Evolutionary conservation across 2,329 filamentous ascomycete species (phyloP).

Genomic region (Cyphellophora attinorum): DNA sequence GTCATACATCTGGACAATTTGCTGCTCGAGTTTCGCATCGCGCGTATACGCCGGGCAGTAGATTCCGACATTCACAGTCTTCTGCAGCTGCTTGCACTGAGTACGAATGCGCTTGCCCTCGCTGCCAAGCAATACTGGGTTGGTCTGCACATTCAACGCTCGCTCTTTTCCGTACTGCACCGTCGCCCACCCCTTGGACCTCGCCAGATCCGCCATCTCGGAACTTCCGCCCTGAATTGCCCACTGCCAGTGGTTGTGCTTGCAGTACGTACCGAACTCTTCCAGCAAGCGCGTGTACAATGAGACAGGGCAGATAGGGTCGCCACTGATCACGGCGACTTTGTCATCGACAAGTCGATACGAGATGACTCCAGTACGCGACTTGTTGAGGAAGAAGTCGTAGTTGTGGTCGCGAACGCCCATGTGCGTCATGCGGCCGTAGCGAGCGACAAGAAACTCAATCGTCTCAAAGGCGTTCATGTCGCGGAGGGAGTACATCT

Average conservation of each 20-base stretch:
- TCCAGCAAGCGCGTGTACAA: constrained; percentile 21
- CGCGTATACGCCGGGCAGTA: constrained; percentile 27
- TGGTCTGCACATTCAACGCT: constrained; percentile 31
- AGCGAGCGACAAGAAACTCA: constrained; percentile 20
- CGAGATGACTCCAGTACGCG: constrained; percentile 25
- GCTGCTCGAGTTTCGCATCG: constrained; percentile 22
- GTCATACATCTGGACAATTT: constrained; percentile 27
- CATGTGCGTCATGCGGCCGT: constrained; percentile 33
- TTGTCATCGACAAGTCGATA: constrained; percentile 27
- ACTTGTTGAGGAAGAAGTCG: constrained; percentile 29
- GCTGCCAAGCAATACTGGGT: constrained; percentile 26
- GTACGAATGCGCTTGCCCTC: constrained; percentile 28
- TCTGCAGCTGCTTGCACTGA: constrained; percentile 27
- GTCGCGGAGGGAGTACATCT: background rate
- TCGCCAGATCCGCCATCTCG: constrained; percentile 23
- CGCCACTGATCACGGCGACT: constrained; percentile 29
- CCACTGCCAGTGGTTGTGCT: constrained; percentile 22
- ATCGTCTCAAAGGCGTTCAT: background rate
- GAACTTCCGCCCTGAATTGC: constrained; percentile 29
- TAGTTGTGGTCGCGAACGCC: constrained; percentile 33
- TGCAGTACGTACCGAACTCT: constrained; percentile 27
- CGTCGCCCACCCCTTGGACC: constrained; percentile 23
- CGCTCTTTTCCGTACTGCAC: constrained; percentile 30
- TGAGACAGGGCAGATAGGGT: constrained; percentile 26
- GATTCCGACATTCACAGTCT: constrained; percentile 24